phyloP scores from a whole-genome alignment of 176 grass and related monocot species.

The Paspalum vaginatum region DNA sequence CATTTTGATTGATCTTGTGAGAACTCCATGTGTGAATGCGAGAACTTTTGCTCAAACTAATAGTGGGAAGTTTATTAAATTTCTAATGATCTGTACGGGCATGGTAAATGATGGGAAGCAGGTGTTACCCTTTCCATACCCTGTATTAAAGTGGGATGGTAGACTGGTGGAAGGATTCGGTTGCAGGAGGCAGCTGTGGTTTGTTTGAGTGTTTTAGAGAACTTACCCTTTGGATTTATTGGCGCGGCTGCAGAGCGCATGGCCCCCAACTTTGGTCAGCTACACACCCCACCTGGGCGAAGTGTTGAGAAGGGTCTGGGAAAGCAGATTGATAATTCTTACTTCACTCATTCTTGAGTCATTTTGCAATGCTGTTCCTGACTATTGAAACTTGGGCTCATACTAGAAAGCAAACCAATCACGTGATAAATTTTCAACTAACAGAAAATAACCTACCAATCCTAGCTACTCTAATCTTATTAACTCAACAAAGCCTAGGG shows the following conservation, averaged over 20 bases:
- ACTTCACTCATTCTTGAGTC: not conserved
- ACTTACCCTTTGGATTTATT: not conserved
- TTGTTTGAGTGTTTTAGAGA: not conserved
- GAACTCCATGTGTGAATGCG: not conserved
- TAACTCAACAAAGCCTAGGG: not conserved
- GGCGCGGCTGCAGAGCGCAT: not conserved
- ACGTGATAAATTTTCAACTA: not conserved
- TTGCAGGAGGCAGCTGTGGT: not conserved
- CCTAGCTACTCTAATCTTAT: not conserved
- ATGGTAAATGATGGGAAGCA: not conserved
- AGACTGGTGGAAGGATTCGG: not conserved
- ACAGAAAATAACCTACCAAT: not conserved
- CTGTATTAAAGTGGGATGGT: not conserved
- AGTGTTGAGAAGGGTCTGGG: not conserved
- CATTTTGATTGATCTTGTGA: not conserved
- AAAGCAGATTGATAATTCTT: not conserved
- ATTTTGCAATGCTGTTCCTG: not conserved
- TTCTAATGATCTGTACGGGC: not conserved
- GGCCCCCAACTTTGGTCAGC: not conserved
- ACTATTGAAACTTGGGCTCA: not conserved
- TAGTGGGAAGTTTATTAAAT: slow-evolving; percentile 1
- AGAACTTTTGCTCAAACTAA: not conserved
- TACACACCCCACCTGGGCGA: not conserved
- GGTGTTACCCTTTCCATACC: not conserved
- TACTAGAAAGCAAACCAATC: not conserved